These are phyloP conservation scores for Metarhizium album DNA, from an alignment of 2,329 filamentous ascomycete genomes.

Conservation along the genomic window DNA sequence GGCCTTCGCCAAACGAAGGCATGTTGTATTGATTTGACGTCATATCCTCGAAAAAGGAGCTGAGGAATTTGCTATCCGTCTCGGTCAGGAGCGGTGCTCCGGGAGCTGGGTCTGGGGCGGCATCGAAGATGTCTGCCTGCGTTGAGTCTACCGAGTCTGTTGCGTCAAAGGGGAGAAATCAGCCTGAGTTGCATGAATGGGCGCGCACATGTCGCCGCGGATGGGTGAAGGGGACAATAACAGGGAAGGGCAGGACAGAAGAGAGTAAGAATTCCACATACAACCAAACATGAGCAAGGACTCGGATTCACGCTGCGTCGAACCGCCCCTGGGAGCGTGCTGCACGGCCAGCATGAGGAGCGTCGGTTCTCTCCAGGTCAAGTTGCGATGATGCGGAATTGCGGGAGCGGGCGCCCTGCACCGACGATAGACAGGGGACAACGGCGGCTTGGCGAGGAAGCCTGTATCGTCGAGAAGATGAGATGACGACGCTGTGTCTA, in stretches of 20 bases:
- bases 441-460: too few species aligned
- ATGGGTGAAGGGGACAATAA: too few species aligned
- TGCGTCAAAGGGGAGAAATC: conserved; percentile 15
- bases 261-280: conserved; percentile 38
- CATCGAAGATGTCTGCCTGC: conserved; percentile 37
- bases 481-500: too few species aligned
- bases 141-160: conserved; percentile 34
- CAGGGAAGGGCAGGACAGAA: too few species aligned
- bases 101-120: conserved; percentile 47
- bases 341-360: conserved; percentile 47
- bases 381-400: background rate
- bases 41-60: conserved; percentile 46
- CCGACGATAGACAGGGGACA: background rate
- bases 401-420: background rate
- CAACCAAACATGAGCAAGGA: conserved; percentile 55
- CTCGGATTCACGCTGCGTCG: conserved; percentile 42
- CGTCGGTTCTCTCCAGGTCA: conserved; percentile 17
- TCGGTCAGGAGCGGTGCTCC: conserved; percentile 57
- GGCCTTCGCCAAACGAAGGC: conserved; percentile 39
- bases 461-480: too few species aligned
- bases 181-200: conserved; percentile 11
- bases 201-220: too few species aligned
- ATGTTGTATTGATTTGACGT: conserved; percentile 38
- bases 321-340: conserved; percentile 46
- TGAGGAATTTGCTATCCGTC: conserved; percentile 47